These are phyloP conservation scores for Penstemon eatonii DNA, from an alignment of 257 asterid species.

Conservation along the genomic window DNA sequence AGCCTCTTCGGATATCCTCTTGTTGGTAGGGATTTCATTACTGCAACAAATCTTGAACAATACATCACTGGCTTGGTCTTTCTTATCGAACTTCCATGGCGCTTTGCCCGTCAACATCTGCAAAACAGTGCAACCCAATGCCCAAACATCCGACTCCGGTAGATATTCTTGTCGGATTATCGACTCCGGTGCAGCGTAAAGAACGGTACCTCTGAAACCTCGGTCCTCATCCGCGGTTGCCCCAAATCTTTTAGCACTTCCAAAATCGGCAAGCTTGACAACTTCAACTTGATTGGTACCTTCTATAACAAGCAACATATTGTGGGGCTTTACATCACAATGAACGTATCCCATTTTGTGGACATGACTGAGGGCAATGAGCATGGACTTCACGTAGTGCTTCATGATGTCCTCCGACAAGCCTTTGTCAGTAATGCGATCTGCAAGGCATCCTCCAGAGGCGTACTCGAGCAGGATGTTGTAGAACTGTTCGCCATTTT, in stretches of 20 bases:
- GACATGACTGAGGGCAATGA: constrained; percentile 24
- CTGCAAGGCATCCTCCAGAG: constrained; percentile 29
- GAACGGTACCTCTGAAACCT: constrained; percentile 29
- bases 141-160: constrained; percentile 34
- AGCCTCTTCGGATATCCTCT: not conserved
- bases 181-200: constrained; percentile 36
- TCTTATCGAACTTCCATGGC: constrained; percentile 6
- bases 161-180: constrained; percentile 4
- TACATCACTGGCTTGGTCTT: not conserved
- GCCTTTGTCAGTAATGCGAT: constrained; percentile 15
- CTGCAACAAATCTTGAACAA: constrained; percentile 13
- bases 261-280: constrained; percentile 30
- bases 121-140: constrained; percentile 28
- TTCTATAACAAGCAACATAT: constrained; percentile 18
- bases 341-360: constrained; percentile 29
- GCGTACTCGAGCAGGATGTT: constrained; percentile 33
- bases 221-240: not conserved
- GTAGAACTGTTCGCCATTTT: constrained; percentile 28
- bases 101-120: constrained; percentile 5
- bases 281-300: not conserved
- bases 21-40: not conserved
- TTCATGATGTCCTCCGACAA: constrained; percentile 23
- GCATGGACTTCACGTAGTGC: constrained; percentile 19
- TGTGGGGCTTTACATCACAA: constrained; percentile 34
- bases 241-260: constrained; percentile 3